These are phyloP conservation scores for Diplodia seriata DNA, from an alignment of 2,329 filamentous ascomycete genomes.

Conservation along the genomic window DNA sequence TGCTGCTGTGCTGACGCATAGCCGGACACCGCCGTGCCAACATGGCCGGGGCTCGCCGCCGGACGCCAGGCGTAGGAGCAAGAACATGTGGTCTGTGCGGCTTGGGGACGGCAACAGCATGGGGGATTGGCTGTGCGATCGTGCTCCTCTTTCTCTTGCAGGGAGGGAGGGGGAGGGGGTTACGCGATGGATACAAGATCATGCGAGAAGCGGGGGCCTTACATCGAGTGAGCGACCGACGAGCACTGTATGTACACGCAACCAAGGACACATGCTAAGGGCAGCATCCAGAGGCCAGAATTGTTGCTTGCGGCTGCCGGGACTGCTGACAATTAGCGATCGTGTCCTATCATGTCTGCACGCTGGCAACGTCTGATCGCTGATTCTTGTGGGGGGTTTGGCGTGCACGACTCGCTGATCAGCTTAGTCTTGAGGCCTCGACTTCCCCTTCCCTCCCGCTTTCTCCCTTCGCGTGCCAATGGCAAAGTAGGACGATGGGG, in stretches of 20 bases:
- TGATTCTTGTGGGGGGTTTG: not conserved
- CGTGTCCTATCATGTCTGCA: not conserved
- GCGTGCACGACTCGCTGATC: not conserved
- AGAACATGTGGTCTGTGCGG: constrained; percentile 14
- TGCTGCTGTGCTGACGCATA: not conserved
- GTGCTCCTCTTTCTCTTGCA: not conserved
- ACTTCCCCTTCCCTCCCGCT: not conserved
- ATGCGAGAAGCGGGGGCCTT: constrained; percentile 3
- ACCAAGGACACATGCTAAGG: not conserved
- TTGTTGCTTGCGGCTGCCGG: not conserved
- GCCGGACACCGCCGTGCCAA: not conserved
- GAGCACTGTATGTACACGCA: not conserved
- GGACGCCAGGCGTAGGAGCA: not conserved
- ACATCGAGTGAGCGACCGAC: not conserved
- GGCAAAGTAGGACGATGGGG: not conserved
- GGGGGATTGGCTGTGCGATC: not conserved
- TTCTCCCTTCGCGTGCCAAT: not conserved
- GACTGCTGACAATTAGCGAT: not conserved
- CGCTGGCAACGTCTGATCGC: not conserved
- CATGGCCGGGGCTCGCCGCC: not conserved
- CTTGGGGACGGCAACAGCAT: not conserved
- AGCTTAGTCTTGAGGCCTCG: not conserved
- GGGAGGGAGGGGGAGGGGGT: not conserved
- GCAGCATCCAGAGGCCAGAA: not conserved
- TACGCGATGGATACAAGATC: not conserved